Base-by-base conservation (phyloP, 2,329 filamentous ascomycete species). In the Penicillium thymicola region DNA sequence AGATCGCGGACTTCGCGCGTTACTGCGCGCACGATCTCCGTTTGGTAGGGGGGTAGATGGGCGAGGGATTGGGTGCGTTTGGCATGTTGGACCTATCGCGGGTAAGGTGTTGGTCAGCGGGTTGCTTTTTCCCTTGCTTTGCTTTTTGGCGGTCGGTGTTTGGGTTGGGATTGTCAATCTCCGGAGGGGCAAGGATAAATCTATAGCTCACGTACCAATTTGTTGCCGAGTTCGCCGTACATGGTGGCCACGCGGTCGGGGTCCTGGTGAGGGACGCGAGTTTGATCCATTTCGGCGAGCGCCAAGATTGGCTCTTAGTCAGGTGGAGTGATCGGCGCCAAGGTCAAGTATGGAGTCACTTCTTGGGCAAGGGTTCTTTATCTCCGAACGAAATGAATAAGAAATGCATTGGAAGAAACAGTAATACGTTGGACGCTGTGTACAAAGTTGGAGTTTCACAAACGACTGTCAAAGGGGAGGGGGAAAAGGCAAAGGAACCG, bases 1-100 rank as follows among this genome's bases (percentile, higher is more conserved):
- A 99, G 83, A 66, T 97, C 93, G 66, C 92, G 89, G 23, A 97
- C 92, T 81, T 99, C 94, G 67, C 92, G 88, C 2, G 91, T 89
- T 47, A 96, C 89, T 21, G 86, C 85, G 55, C 92, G 92, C 53
- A 97, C 90, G 43, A 95, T 83, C 70, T 97, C 94, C 28, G 92
- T 88, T 75, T 96, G 92, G 73, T 97, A 97, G 4, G 92, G 88
- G 0, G 94, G 94, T 3, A 99, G 84, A 72, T 95, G 86, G 32
- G 87, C 79, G 54, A 99, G 85, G 63, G 90, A 89, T 75, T 94
- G 91, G 18, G 90, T 96, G 71, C 94, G 86, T 82, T 97, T 97
- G 73, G 94, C 94, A 80, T 97, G 90, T 80, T 93, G 89, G 66
- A 95, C 92, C 90, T 96, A 62, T 54, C 41, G 28, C 13, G 32